These are phyloP conservation scores for Allium cepa DNA, from an alignment of 106 monocot species.

Conservation along the genomic window DNA sequence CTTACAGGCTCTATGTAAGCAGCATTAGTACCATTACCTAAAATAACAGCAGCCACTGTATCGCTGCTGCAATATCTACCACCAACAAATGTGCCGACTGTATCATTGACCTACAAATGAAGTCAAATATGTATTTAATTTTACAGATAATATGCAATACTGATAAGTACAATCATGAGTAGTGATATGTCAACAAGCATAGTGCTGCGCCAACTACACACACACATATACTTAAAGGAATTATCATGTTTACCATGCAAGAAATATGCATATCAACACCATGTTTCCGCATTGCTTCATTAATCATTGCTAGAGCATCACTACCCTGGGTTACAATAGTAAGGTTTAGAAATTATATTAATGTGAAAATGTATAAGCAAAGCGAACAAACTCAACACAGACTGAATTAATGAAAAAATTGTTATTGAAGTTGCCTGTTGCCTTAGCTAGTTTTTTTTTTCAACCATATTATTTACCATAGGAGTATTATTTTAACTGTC, in stretches of 20 bases:
- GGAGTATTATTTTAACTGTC: too few relatives aligned
- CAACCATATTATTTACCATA: too few relatives aligned
- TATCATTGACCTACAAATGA: conserved; percentile 59
- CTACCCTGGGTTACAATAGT: not conserved
- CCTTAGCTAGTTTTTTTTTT: too few relatives aligned
- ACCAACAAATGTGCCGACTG: conserved; percentile 75
- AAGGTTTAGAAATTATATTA: not conserved
- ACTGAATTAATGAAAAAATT: too few relatives aligned
- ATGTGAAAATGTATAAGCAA: too few relatives aligned
- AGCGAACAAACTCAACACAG: too few relatives aligned
- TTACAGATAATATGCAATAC: not conserved
- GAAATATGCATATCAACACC: conserved; percentile 8
- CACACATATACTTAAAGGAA: too few relatives aligned
- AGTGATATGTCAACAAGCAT: not conserved
- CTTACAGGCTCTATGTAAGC: conserved; percentile 73
- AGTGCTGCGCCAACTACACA: not conserved
- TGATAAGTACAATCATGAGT: too few relatives aligned
- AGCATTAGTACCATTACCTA: conserved; percentile 91
- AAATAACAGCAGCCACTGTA: conserved; percentile 71
- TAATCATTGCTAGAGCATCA: conserved; percentile 11
- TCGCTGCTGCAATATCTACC: conserved; percentile 66
- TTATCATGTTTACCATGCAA: conserved; percentile 6
- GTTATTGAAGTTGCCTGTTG: too few relatives aligned
- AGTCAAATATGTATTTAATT: not conserved
- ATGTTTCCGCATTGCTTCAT: conserved; percentile 14